A percentile compares a stretch with the other conserved stretches of the same genome.
phyloP scores from a whole-genome alignment of 305 asterid genomes.

The Rubia peregrina region DNA sequence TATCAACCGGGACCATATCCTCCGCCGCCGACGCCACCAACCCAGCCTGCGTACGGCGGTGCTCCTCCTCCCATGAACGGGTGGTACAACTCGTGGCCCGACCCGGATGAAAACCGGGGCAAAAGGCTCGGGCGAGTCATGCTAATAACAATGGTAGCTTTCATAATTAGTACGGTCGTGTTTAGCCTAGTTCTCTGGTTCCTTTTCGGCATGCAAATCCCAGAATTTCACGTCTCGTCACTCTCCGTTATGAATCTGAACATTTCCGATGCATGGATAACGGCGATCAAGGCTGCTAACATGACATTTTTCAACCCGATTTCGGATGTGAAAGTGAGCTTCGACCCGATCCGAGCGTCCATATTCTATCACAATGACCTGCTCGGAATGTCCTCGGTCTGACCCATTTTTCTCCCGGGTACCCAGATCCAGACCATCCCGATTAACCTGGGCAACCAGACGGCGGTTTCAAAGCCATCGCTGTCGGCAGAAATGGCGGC shows the following conservation, averaged over 20 bases:
- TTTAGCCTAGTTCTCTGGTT: slow-evolving; percentile 40
- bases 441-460: not conserved
- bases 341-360: slow-evolving; percentile 21
- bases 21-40: not conserved
- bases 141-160: slow-evolving; percentile 27
- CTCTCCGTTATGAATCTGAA: slow-evolving; percentile 30
- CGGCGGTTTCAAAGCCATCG: not conserved
- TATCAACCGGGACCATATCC: slow-evolving; percentile 9
- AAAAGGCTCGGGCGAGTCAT: slow-evolving; percentile 28
- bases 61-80: slow-evolving; percentile 11
- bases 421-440: not conserved
- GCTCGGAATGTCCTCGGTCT: slow-evolving; percentile 21
- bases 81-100: slow-evolving; percentile 5
- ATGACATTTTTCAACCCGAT: slow-evolving; percentile 29
- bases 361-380: slow-evolving; percentile 28
- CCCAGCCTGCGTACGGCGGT: slow-evolving; percentile 4
- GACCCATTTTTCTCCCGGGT: slow-evolving; percentile 18
- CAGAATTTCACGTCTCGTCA: slow-evolving; percentile 29
- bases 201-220: slow-evolving; percentile 40
- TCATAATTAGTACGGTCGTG: slow-evolving; percentile 31
- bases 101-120: slow-evolving; percentile 6
- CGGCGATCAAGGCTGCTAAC: slow-evolving; percentile 25
- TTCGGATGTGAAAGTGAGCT: slow-evolving; percentile 12
- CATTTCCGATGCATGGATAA: slow-evolving; percentile 5
- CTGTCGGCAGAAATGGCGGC: slow-evolving; percentile 14